Percentiles rank a stretch among this genome's conserved stretches.
Conservation (phyloP, 2,329 filamentous ascomycete species). For the Claviceps sp. region DNA sequence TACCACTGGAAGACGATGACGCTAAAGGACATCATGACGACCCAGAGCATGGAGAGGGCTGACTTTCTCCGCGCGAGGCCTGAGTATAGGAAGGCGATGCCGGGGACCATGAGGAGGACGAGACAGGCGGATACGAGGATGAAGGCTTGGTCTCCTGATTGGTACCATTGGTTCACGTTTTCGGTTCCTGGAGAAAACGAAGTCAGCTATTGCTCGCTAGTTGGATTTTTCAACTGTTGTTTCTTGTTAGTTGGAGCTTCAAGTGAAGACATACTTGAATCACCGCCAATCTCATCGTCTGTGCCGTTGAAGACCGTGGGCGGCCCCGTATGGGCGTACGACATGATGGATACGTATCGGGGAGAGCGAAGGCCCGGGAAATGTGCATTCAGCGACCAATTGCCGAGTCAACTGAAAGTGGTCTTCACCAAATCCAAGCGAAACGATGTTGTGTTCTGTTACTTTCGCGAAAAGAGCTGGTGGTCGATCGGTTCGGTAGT, state of each 20-base stretch:
- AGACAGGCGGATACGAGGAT: conserved; percentile 83
- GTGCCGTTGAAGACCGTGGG: conserved; percentile 51
- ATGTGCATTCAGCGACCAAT: neutral
- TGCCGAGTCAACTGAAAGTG: neutral
- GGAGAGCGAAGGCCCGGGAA: neutral
- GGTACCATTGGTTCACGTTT: conserved; percentile 94
- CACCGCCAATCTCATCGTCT: conserved; percentile 51
- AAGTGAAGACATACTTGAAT: conserved; percentile 51
- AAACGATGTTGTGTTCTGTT: neutral
- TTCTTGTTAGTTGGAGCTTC: neutral
- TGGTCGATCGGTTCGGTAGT: neutral
- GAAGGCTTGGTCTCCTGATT: conserved; percentile 83
- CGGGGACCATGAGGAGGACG: conserved; percentile 93
- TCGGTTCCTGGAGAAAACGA: conserved; percentile 44
- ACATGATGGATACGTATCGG: conserved; percentile 26
- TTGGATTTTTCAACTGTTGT: neutral
- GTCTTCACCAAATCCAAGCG: neutral
- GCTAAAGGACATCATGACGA: conserved; percentile 84
- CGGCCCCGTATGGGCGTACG: conserved; percentile 45
- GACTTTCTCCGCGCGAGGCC: conserved; percentile 96
- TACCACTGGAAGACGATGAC: conserved; percentile 98
- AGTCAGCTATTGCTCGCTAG: neutral
- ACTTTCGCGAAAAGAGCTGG: neutral
- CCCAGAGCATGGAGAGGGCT: conserved; percentile 92
- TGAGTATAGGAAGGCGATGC: conserved; percentile 94